Conservation (phyloP, 176 grass and related monocot genomes). For the Phoenix dactylifera region DNA sequence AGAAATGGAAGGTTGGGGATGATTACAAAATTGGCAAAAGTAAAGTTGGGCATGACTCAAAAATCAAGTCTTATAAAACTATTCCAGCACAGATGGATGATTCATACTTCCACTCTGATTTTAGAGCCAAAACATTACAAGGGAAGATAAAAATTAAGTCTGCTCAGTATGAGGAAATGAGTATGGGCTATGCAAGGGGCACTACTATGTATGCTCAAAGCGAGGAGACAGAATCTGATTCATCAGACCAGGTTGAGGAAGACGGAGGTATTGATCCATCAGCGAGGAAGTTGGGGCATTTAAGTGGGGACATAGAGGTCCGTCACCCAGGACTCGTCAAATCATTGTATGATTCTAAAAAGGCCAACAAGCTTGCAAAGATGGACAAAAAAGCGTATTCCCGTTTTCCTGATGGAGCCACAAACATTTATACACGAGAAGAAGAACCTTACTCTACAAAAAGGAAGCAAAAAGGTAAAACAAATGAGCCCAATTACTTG, state of each 20-base stretch:
- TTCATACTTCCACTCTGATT: conserved; percentile 25
- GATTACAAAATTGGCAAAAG: conserved; percentile 33
- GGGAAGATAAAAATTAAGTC: conserved; percentile 33
- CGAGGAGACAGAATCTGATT: conserved; percentile 86
- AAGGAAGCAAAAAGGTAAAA: conserved; percentile 44
- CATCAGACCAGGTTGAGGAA: conserved; percentile 54
- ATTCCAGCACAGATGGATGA: conserved; percentile 29
- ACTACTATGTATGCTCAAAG: conserved; percentile 38
- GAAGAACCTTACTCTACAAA: conserved; percentile 41
- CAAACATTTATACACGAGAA: conserved; percentile 26
- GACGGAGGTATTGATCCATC: conserved; percentile 9
- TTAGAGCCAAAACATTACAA: conserved; percentile 29
- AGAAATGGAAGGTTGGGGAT: conserved; percentile 18
- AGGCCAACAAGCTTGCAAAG: conserved; percentile 28
- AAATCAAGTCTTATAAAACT: conserved; percentile 45
- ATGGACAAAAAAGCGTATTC: conserved; percentile 29
- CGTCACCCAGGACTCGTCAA: conserved; percentile 21
- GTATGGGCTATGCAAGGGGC: conserved; percentile 34
- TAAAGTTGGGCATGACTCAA: conserved; percentile 27
- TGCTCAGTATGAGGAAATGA: conserved; percentile 25
- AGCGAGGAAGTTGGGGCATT: conserved; percentile 17
- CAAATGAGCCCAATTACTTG: conserved; percentile 33
- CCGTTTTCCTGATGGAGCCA: conserved; percentile 10
- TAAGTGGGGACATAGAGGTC: conserved; percentile 20
- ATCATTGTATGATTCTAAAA: conserved; percentile 35